Conservation (phyloP, 2,329 filamentous ascomycete species). For the Botryosphaeria agaves region DNA sequence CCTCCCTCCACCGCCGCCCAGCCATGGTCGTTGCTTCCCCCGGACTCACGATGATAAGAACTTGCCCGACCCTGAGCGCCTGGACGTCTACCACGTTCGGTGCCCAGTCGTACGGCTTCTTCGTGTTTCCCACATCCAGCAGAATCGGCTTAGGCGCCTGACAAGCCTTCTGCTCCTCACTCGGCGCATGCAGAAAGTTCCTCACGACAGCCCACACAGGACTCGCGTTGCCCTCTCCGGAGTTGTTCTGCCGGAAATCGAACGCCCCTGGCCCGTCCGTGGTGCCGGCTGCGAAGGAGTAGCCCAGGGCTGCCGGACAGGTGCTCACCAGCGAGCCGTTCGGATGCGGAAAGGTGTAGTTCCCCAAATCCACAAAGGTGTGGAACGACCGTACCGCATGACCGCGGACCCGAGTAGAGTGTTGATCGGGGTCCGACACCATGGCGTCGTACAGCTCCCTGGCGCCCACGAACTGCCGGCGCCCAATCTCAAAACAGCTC, state of each 20-base stretch:
- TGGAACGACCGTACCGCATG: slow-evolving; percentile 65
- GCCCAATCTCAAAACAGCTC: slow-evolving; percentile 61
- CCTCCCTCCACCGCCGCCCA: slow-evolving; percentile 68
- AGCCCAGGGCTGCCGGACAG: slow-evolving; percentile 76
- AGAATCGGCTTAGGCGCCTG: slow-evolving; percentile 73
- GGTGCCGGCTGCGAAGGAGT: slow-evolving; percentile 84
- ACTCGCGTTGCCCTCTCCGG: slow-evolving; percentile 52
- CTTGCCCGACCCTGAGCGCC: slow-evolving; percentile 63
- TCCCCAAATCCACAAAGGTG: slow-evolving; percentile 66
- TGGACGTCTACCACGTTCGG: slow-evolving; percentile 88
- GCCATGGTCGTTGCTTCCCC: slow-evolving; percentile 90
- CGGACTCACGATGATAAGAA: slow-evolving; percentile 69
- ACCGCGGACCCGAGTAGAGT: slow-evolving; percentile 29
- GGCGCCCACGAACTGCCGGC: slow-evolving; percentile 50
- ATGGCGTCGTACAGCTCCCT: slow-evolving; percentile 40
- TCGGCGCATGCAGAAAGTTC: slow-evolving; percentile 52
- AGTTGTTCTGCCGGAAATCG: slow-evolving; percentile 82
- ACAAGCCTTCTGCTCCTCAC: slow-evolving; percentile 51
- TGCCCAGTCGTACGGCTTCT: slow-evolving; percentile 65
- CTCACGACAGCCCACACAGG: slow-evolving; percentile 70
- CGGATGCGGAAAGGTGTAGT: slow-evolving; percentile 53
- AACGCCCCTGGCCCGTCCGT: slow-evolving; percentile 82
- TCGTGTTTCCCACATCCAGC: slow-evolving; percentile 73
- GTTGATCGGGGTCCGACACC: slow-evolving; percentile 10
- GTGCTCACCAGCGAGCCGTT: slow-evolving; percentile 57